These are phyloP conservation scores for Albugo laibachii DNA, from an alignment of 352 stramenopile species.

Conservation along the genomic window DNA sequence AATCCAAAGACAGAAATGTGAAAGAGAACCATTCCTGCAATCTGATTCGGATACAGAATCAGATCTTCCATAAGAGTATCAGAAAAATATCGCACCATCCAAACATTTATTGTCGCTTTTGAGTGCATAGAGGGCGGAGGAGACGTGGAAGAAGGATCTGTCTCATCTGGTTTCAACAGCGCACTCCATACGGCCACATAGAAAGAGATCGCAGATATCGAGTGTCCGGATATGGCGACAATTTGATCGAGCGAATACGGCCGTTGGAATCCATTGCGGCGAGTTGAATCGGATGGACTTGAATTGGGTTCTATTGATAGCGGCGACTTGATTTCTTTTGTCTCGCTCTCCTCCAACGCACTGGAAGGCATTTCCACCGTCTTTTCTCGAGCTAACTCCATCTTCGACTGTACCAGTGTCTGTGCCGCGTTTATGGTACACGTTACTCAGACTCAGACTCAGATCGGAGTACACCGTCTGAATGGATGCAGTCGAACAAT, in stretches of 20 bases:
- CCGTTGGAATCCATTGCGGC: conserved; percentile 41
- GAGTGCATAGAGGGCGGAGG: conserved; percentile 4
- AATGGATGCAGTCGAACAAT: background rate
- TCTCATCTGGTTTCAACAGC: conserved; percentile 7
- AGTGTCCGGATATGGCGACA: conserved; percentile 47
- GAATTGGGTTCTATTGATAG: background rate
- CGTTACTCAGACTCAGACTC: background rate
- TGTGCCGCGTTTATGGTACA: background rate
- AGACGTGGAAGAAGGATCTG: background rate
- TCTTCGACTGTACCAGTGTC: no score
- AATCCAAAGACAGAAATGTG: conserved; percentile 25
- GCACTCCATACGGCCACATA: conserved; percentile 18
- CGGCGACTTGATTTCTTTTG: background rate
- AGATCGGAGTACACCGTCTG: background rate
- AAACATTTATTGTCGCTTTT: background rate
- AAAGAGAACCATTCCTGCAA: background rate
- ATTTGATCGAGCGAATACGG: conserved; percentile 65
- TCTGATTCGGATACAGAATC: background rate
- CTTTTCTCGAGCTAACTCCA: no score
- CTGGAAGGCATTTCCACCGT: background rate
- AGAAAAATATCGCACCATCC: background rate
- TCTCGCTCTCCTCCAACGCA: background rate
- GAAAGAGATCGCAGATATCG: conserved; percentile 37
- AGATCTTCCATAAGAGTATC: background rate
- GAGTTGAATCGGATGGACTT: conserved; percentile 14